Evolutionary conservation across 176 grass and related monocot species (phyloP).

Genomic region (Musa acuminata): DNA sequence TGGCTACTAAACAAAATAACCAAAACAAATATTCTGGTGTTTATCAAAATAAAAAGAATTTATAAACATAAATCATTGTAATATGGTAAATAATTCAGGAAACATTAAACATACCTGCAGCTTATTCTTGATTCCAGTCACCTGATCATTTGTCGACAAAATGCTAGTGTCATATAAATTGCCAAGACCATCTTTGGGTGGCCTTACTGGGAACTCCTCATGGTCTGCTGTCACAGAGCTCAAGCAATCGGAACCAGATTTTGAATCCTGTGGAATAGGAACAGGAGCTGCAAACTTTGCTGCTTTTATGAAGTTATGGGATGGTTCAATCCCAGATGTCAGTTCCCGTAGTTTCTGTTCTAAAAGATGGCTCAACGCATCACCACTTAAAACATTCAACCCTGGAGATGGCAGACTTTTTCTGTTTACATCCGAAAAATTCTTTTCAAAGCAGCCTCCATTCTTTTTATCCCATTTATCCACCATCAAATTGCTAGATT

Average conservation of each 20-base stretch:
- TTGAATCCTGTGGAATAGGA: conserved; percentile 26
- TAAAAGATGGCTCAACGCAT: conserved; percentile 70
- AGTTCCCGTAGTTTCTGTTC: conserved; percentile 72
- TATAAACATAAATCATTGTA: not conserved
- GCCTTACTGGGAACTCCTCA: conserved; percentile 25
- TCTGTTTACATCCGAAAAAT: conserved; percentile 21
- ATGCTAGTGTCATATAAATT: conserved; percentile 26
- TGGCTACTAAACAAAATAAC: not conserved
- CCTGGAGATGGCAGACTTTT: conserved; percentile 34
- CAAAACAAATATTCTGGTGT: not conserved
- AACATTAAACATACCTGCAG: conserved; percentile 27
- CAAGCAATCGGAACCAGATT: conserved; percentile 12
- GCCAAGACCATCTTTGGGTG: conserved; percentile 27
- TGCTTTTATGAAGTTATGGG: conserved; percentile 41
- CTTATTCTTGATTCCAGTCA: conserved; percentile 21
- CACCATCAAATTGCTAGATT: conserved; percentile 14
- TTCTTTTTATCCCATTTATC: conserved; percentile 32
- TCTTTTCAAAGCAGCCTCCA: conserved; percentile 25
- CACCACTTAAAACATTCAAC: conserved; percentile 43
- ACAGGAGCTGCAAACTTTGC: conserved; percentile 25
- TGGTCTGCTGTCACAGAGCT: conserved; percentile 6
- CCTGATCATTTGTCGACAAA: conserved; percentile 39
- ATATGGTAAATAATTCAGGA: not conserved
- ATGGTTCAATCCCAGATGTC: conserved; percentile 40
- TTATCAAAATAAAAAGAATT: not conserved